These are phyloP conservation scores for Medicago lupulina DNA, from an alignment of 306 rosid species.

Conservation along the genomic window DNA sequence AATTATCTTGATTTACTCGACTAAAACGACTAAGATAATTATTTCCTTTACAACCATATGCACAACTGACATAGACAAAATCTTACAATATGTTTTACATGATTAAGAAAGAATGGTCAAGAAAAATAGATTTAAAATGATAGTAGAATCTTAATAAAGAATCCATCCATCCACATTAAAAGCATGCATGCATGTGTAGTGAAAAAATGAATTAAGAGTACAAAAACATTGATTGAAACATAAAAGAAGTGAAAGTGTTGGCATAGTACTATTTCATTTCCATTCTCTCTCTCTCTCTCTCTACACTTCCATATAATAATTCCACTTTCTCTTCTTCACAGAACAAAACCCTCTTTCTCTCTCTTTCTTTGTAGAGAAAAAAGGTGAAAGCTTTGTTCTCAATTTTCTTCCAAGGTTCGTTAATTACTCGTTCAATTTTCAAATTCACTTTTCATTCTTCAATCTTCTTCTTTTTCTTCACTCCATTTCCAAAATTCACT, in stretches of 20 bases:
- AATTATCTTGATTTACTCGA: too few species aligned
- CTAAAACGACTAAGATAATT: too few species aligned
- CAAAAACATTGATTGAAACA: background rate
- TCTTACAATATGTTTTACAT: too few species aligned
- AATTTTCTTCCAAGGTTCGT: conserved; percentile 44
- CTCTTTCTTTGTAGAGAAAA: background rate
- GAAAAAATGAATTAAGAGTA: background rate
- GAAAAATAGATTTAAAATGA: background rate
- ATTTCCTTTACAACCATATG: too few species aligned
- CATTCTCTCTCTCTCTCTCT: background rate
- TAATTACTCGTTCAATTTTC: background rate
- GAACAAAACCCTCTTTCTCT: background rate
- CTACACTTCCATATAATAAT: conserved; percentile 19
- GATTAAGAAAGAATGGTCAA: background rate
- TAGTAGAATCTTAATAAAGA: background rate
- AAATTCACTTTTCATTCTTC: background rate
- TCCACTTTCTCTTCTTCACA: background rate
- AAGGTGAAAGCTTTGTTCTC: background rate
- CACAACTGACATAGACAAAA: too few species aligned
- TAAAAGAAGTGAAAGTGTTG: background rate
- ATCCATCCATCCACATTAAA: background rate
- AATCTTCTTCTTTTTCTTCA: background rate
- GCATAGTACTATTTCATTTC: background rate
- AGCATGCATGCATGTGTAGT: background rate
- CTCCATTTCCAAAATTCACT: background rate